These are phyloP conservation scores for Phytopythium montanum DNA, from an alignment of 352 stramenopile genomes.

Conservation along the genomic window DNA sequence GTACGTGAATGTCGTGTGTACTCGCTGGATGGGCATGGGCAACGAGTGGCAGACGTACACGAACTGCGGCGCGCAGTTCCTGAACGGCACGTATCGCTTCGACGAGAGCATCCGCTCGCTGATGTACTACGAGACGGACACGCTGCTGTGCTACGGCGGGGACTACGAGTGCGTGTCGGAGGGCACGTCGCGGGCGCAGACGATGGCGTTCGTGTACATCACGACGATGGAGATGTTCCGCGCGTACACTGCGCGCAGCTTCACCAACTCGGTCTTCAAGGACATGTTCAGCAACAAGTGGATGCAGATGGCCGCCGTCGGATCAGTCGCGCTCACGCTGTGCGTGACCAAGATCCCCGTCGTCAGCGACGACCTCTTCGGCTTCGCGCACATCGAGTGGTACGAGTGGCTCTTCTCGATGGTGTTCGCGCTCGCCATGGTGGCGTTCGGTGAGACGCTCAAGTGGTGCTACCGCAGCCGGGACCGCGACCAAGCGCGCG, in stretches of 20 bases:
- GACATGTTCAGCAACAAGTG: conserved; percentile 77
- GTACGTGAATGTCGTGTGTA: conserved; percentile 48
- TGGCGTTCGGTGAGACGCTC: conserved; percentile 63
- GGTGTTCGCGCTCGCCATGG: conserved; percentile 61
- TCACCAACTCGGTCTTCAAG: conserved; percentile 69
- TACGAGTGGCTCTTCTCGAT: conserved; percentile 77
- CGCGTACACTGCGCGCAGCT: conserved; percentile 73
- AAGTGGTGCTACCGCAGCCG: conserved; percentile 57
- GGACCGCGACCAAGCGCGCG: conserved; percentile 40
- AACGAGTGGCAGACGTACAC: conserved; percentile 40
- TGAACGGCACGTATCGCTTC: conserved; percentile 38
- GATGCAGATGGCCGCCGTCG: conserved; percentile 68
- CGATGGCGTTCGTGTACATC: conserved; percentile 77
- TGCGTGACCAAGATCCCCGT: conserved; percentile 69
- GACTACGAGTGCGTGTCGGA: conserved; percentile 61
- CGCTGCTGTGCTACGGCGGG: conserved; percentile 41
- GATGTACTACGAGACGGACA: conserved; percentile 34
- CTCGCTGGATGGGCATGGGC: conserved; percentile 48
- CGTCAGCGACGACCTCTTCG: conserved; percentile 63
- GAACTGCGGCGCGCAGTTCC: conserved; percentile 35
- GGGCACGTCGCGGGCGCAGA: conserved; percentile 61
- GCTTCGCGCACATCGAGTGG: conserved; percentile 67
- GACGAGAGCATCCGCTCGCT: conserved; percentile 24
- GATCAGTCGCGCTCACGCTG: conserved; percentile 52
- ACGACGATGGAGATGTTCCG: conserved; percentile 74